Conservation (phyloP, 2,329 filamentous ascomycete species). For the Colletotrichum sublineola region DNA sequence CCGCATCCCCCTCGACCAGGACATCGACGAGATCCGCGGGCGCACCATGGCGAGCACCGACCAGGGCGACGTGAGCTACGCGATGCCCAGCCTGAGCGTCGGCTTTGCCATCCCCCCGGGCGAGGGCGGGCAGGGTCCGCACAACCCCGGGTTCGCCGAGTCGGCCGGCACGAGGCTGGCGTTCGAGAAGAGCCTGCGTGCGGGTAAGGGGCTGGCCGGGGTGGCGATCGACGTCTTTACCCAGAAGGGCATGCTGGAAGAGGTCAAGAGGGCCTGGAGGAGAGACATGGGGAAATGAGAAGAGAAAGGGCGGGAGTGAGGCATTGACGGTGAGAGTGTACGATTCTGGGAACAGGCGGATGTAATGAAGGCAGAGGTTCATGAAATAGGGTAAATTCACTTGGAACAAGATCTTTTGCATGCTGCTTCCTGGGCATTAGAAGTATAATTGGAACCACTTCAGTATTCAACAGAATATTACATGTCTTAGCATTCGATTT, state of each 20-base stretch:
- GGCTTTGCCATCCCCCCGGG: constrained; percentile 65
- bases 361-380: no score
- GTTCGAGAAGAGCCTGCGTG: constrained; percentile 44
- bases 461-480: not conserved
- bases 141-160: constrained; percentile 45
- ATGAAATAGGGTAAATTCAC: not conserved
- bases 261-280: constrained; percentile 45
- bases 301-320: no score
- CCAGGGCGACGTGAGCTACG: constrained; percentile 70
- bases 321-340: not conserved
- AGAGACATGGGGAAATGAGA: constrained; percentile 42
- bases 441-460: not conserved
- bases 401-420: not conserved
- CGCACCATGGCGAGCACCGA: constrained; percentile 68
- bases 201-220: constrained; percentile 45
- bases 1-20: constrained; percentile 52
- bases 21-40: constrained; percentile 57
- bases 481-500: not conserved
- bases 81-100: constrained; percentile 66
- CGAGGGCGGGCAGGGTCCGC: constrained; percentile 40
- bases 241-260: constrained; percentile 42
- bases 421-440: not conserved
- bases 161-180: constrained; percentile 44
- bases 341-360: not conserved
- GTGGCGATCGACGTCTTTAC: constrained; percentile 45